Percentiles rank a stretch among this genome's conserved stretches.
Evolutionary conservation across 2,329 filamentous ascomycete species (phyloP).

Genomic region (Aureobasidium pullulans): DNA sequence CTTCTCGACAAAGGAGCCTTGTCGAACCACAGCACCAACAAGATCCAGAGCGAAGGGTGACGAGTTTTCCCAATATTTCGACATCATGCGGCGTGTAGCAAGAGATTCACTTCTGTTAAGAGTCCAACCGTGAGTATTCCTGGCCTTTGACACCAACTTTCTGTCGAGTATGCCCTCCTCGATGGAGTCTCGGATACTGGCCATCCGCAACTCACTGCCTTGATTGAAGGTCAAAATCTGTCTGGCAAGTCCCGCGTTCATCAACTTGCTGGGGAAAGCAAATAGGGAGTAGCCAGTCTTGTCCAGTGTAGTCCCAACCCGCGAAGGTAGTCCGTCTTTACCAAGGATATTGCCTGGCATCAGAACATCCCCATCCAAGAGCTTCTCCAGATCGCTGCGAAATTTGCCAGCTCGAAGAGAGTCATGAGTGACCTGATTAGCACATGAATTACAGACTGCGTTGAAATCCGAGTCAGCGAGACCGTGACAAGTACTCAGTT

Average conservation of each 20-base stretch:
- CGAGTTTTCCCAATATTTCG: constrained; percentile 62
- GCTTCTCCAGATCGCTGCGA: constrained; percentile 43
- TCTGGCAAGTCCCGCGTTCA: constrained; percentile 41
- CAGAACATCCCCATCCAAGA: constrained; percentile 43
- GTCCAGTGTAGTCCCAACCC: constrained; percentile 22
- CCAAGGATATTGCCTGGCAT: constrained; percentile 62
- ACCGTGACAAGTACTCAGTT: constrained; percentile 41
- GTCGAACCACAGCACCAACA: constrained; percentile 56
- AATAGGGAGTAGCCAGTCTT: not conserved
- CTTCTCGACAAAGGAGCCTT: constrained; percentile 61
- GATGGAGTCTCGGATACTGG: constrained; percentile 45
- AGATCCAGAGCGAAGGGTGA: constrained; percentile 59
- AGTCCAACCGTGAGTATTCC: constrained; percentile 8
- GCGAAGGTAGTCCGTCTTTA: constrained; percentile 42
- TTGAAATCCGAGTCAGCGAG: constrained; percentile 54
- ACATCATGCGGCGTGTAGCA: constrained; percentile 60
- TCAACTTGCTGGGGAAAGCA: constrained; percentile 22
- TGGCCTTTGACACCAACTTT: constrained; percentile 33
- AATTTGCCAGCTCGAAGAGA: constrained; percentile 57
- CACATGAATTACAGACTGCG: constrained; percentile 46
- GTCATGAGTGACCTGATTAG: constrained; percentile 46
- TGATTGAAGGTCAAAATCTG: constrained; percentile 25
- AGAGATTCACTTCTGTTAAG: constrained; percentile 23
- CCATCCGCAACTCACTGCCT: constrained; percentile 34
- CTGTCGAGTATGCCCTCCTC: constrained; percentile 38